These are phyloP conservation scores for Suhomyces taliae DNA, from an alignment of 1,139 yeast species.

Conservation along the genomic window DNA sequence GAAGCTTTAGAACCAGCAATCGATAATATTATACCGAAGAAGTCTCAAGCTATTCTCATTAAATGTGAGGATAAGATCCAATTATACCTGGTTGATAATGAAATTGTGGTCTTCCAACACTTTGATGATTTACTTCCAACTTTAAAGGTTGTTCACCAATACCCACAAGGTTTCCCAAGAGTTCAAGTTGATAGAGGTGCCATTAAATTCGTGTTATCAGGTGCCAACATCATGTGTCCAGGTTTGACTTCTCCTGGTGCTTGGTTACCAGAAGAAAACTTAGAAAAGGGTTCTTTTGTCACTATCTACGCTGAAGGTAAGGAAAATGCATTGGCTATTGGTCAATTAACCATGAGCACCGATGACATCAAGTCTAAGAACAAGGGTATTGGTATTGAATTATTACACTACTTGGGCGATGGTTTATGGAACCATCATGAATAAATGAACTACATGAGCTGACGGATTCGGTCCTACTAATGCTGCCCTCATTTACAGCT, in stretches of 20 bases:
- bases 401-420: constrained; percentile 85
- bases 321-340: constrained; percentile 87
- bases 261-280: constrained; percentile 67
- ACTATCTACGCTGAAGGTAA: constrained; percentile 91
- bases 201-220: constrained; percentile 87
- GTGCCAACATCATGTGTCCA: constrained; percentile 97
- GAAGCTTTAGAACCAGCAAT: constrained; percentile 71
- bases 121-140: constrained; percentile 84
- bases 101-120: constrained; percentile 77
- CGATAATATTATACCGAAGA: constrained; percentile 86
- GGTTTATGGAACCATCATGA: constrained; percentile 72
- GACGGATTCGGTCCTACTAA: too few relatives aligned
- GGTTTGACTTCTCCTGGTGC: constrained; percentile 95
- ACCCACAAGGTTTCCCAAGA: constrained; percentile 77
- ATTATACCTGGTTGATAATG: constrained; percentile 70
- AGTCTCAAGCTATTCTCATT: constrained; percentile 76
- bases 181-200: constrained; percentile 97
- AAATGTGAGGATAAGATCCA: constrained; percentile 91
- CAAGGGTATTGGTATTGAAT: constrained; percentile 89
- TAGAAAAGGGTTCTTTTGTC: constrained; percentile 68
- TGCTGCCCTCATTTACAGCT: too few relatives aligned
- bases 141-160: constrained; percentile 75
- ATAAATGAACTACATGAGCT: constrained; percentile 2
- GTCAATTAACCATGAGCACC: constrained; percentile 82
- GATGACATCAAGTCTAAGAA: constrained; percentile 82